Percentiles rank a stretch among this genome's conserved stretches.
phyloP scores from a whole-genome alignment of 768 basidiomycete species.

The Rhizopogon vulgaris region DNA sequence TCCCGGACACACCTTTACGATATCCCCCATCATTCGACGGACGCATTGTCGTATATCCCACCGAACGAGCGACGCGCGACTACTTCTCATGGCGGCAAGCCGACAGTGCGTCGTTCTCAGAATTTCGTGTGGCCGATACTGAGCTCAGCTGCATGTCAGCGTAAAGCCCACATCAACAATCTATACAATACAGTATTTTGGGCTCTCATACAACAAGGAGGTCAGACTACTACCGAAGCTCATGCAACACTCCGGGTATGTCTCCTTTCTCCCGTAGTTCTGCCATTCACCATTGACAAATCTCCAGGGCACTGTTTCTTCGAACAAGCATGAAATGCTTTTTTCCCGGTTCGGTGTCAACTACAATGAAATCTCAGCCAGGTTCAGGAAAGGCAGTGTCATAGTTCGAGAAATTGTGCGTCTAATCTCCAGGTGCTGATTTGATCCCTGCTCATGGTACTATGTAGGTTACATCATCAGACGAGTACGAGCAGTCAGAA shows the following conservation, averaged over 20 bases:
- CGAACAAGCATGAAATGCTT: slow-evolving; percentile 88
- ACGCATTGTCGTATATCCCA: slow-evolving; percentile 78
- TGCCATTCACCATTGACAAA: slow-evolving; percentile 5
- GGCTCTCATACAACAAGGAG: slow-evolving; percentile 85
- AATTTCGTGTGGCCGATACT: background rate
- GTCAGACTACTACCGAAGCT: slow-evolving; percentile 71
- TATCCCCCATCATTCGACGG: slow-evolving; percentile 95
- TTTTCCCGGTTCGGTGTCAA: slow-evolving; percentile 80
- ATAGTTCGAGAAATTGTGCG: slow-evolving; percentile 62
- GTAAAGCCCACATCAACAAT: slow-evolving; percentile 92
- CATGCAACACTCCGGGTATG: slow-evolving; percentile 72
- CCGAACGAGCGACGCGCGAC: slow-evolving; percentile 66
- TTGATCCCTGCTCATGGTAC: background rate
- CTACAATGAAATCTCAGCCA: slow-evolving; percentile 69
- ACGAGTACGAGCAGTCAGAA: background rate
- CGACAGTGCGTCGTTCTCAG: slow-evolving; percentile 60
- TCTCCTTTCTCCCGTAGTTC: background rate
- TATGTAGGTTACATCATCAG: background rate
- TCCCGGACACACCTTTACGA: slow-evolving; percentile 62
- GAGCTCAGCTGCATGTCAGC: slow-evolving; percentile 13
- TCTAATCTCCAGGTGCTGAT: background rate
- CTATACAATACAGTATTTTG: slow-evolving; percentile 95
- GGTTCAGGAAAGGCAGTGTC: slow-evolving; percentile 82
- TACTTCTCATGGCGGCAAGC: slow-evolving; percentile 97
- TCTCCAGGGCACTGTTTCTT: slow-evolving; percentile 77